These are phyloP conservation scores for Aschersonia sp. DNA, from an alignment of 2,329 filamentous ascomycete species.

Conservation along the genomic window DNA sequence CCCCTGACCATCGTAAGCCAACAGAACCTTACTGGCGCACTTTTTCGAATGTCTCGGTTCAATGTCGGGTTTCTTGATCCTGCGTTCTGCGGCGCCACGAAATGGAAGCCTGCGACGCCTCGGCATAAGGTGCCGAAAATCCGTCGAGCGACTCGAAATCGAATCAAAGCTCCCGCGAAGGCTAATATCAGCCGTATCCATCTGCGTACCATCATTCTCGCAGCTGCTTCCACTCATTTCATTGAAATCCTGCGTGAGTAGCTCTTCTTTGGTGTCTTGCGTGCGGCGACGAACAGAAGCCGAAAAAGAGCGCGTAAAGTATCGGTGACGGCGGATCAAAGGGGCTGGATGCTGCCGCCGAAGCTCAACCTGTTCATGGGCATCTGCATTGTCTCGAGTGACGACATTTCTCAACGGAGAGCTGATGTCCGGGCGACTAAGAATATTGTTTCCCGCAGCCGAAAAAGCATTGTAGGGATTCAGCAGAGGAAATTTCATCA, in stretches of 20 bases:
- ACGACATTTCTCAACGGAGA: constrained; percentile 13
- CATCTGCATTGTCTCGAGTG: constrained; percentile 1
- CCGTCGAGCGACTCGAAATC: background rate
- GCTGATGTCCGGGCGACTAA: constrained; percentile 11
- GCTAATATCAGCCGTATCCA: background rate
- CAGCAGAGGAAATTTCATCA: constrained; percentile 4
- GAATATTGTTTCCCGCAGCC: constrained; percentile 3
- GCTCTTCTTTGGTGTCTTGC: background rate
- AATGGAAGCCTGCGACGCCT: constrained; percentile 17
- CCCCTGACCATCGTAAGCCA: no score
- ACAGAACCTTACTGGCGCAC: no score
- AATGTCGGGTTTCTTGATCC: background rate
- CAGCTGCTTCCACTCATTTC: no score
- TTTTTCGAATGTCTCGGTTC: no score
- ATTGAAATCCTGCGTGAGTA: no score
- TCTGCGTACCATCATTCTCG: no score
- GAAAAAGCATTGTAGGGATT: constrained; percentile 12
- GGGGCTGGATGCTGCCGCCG: background rate
- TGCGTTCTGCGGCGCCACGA: background rate
- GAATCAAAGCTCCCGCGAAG: background rate
- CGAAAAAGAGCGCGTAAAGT: constrained; percentile 4
- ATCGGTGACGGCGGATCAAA: background rate
- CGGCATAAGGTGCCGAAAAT: constrained; percentile 16
- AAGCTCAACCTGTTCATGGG: no score
- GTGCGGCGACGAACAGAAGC: background rate